Conservation (phyloP, 2,329 filamentous ascomycete genomes). For the Zalaria obscura region DNA sequence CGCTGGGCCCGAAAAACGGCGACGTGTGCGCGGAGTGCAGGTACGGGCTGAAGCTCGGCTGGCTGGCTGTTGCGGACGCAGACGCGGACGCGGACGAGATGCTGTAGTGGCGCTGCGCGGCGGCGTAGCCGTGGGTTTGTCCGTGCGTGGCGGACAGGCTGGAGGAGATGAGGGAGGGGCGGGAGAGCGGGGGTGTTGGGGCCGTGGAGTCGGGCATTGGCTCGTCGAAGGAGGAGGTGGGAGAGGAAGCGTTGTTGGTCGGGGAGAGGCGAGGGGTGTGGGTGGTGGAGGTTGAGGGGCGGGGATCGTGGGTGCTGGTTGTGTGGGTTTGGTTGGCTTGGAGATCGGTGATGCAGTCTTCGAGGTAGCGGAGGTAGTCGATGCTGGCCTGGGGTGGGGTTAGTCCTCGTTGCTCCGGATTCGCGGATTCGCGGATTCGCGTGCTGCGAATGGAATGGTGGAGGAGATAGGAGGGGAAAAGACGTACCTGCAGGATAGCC, state of each 20-base stretch:
- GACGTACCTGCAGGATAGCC: constrained; percentile 72
- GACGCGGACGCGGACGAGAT: constrained; percentile 23
- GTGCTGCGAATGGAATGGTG: neutral
- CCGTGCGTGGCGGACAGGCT: constrained; percentile 8
- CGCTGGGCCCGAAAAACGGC: constrained; percentile 41
- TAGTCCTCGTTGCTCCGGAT: too few species aligned
- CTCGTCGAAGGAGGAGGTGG: constrained; percentile 13
- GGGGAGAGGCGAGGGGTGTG: constrained; percentile 20
- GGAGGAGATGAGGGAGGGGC: neutral
- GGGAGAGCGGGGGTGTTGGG: neutral
- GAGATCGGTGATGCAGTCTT: constrained; percentile 71
- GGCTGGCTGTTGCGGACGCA: constrained; percentile 10
- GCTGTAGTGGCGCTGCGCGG: constrained; percentile 18
- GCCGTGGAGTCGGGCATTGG: constrained; percentile 22
- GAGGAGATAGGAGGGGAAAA: neutral
- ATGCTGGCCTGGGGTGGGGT: constrained; percentile 60
- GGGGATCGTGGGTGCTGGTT: constrained; percentile 11
- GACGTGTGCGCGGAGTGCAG: constrained; percentile 37
- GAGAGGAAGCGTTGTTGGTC: constrained; percentile 1
- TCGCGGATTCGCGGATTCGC: neutral
- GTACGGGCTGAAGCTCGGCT: constrained; percentile 18
- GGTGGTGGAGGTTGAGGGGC: constrained; percentile 21
- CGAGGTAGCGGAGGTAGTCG: constrained; percentile 87
- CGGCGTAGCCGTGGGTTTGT: constrained; percentile 4
- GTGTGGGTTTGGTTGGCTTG: constrained; percentile 37